These are phyloP conservation scores for Xylaria sp. DNA, from an alignment of 2,329 filamentous ascomycete genomes.

Conservation along the genomic window DNA sequence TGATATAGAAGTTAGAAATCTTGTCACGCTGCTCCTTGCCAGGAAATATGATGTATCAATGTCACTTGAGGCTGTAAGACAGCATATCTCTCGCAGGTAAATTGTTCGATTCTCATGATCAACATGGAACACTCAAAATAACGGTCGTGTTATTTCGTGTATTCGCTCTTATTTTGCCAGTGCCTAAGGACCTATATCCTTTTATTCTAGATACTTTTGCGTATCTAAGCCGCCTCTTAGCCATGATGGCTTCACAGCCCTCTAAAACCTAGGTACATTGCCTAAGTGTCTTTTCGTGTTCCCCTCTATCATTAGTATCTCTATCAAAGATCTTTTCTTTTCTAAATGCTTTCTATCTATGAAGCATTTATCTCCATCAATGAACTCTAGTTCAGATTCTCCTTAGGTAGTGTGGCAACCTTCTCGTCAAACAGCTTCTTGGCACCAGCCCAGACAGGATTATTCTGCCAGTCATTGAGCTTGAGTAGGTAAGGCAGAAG, in stretches of 20 bases:
- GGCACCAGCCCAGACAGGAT: slow-evolving; percentile 84
- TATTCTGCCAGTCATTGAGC: slow-evolving; percentile 77
- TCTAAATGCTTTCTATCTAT: background rate
- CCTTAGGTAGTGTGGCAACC: slow-evolving; percentile 56
- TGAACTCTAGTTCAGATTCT: background rate
- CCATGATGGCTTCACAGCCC: background rate
- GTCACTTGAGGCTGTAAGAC: background rate
- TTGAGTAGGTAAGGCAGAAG: slow-evolving; percentile 80
- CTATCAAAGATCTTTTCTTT: background rate
- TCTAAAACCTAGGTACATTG: background rate
- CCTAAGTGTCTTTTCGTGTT: background rate
- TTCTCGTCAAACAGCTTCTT: slow-evolving; percentile 87
- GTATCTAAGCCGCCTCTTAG: background rate
- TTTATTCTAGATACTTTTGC: background rate
- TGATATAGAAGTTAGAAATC: slow-evolving; percentile 20
- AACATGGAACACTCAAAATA: background rate
- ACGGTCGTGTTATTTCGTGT: background rate
- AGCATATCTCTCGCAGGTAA: background rate
- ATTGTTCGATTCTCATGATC: background rate
- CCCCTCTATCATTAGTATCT: background rate
- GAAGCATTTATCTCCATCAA: background rate
- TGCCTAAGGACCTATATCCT: background rate
- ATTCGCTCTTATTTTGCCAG: background rate
- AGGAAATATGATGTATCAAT: background rate
- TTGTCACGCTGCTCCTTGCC: slow-evolving; percentile 20